phyloP scores from a whole-genome alignment of 768 basidiomycete genomes.

The Agaricus sinodeliciosus region DNA sequence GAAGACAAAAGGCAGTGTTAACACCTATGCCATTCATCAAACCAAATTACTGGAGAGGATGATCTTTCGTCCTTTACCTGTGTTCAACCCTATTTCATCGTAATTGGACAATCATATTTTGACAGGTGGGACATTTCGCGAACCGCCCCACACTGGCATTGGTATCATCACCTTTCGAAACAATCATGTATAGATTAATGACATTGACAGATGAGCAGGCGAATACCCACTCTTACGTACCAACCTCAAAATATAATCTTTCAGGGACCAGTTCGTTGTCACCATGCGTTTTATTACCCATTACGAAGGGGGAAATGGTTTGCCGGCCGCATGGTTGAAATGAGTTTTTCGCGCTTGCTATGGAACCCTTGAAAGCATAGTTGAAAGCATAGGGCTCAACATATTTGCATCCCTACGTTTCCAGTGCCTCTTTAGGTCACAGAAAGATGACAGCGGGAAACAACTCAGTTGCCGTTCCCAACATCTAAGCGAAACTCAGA shows the following conservation, averaged over 20 bases:
- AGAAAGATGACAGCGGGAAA: no score
- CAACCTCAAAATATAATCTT: background rate
- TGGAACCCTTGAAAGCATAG: no score
- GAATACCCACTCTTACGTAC: background rate
- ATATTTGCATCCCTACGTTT: no score
- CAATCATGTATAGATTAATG: background rate
- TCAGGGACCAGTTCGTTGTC: background rate
- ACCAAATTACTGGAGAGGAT: slow-evolving; percentile 74
- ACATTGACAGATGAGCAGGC: background rate
- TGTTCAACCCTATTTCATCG: background rate
- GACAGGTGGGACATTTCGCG: background rate
- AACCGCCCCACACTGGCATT: background rate
- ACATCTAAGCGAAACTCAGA: background rate
- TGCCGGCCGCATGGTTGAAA: no score
- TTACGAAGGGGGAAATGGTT: no score
- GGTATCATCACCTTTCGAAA: background rate
- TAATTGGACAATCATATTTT: background rate
- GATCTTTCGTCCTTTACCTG: background rate
- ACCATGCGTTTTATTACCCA: no score
- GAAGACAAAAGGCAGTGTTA: slow-evolving; percentile 66
- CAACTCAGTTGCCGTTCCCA: no score
- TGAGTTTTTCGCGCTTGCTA: no score
- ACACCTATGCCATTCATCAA: slow-evolving; percentile 86
- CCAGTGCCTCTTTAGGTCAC: no score
- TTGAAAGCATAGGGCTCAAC: no score